Evolutionary conservation across 1,284 basidiomycete genomes (phyloP).

Genomic region (Puccinia coronata): DNA sequence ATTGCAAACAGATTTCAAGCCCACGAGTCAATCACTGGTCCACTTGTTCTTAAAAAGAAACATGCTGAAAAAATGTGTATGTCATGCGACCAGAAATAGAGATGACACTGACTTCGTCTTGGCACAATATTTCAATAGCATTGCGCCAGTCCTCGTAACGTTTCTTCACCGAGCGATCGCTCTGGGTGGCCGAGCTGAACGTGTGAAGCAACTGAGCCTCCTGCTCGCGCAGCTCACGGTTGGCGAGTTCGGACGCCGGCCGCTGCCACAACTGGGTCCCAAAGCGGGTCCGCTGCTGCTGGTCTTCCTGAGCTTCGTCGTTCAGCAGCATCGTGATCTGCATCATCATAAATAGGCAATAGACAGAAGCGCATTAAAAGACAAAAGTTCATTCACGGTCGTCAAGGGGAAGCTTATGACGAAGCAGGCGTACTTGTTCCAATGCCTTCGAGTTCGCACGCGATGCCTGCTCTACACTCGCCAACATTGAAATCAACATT

Average conservation of each 20-base stretch:
- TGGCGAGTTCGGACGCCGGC: conserved; percentile 74
- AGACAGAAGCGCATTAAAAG: background rate
- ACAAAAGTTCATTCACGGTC: conserved; percentile 48
- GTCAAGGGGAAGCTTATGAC: background rate
- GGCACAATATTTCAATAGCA: conserved; percentile 67
- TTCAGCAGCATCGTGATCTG: conserved; percentile 67
- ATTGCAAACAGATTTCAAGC: background rate
- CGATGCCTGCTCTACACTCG: conserved; percentile 72
- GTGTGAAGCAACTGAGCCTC: conserved; percentile 71
- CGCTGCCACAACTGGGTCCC: conserved; percentile 63
- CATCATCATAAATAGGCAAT: background rate
- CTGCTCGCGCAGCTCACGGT: conserved; percentile 70
- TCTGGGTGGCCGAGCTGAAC: conserved; percentile 71
- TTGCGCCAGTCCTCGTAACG: conserved; percentile 86
- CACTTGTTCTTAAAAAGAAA: background rate
- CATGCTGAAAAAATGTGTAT: background rate
- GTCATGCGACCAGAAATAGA: background rate
- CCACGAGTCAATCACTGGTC: background rate
- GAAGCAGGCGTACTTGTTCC: conserved; percentile 67
- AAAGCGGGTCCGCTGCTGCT: conserved; percentile 63
- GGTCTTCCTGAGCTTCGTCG: conserved; percentile 84
- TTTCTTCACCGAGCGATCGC: conserved; percentile 72
- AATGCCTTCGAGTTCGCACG: conserved; percentile 68
- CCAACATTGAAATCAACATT: conserved; percentile 71
- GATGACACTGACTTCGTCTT: conserved; percentile 46